These are phyloP conservation scores for Musa itinerans DNA, from an alignment of 176 grass and related monocot species.

Conservation along the genomic window DNA sequence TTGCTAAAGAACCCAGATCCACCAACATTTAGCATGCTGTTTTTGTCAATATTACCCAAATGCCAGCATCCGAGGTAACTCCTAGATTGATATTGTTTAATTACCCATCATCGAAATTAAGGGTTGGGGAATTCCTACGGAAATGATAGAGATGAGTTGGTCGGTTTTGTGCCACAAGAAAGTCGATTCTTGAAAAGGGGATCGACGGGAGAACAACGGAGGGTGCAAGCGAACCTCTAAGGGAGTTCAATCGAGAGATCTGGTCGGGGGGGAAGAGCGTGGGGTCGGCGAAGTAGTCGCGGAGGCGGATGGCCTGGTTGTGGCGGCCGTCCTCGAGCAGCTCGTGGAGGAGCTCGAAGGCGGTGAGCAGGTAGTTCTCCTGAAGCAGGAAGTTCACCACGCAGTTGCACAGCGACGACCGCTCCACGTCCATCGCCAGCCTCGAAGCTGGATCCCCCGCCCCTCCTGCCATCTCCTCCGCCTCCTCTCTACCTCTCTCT, in stretches of 20 bases:
- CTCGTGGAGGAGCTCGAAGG: constrained; percentile 91
- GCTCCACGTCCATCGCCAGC: constrained; percentile 40
- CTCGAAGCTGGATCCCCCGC: neutral
- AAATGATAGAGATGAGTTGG: no score
- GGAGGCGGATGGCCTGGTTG: constrained; percentile 80
- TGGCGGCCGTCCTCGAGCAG: constrained; percentile 81
- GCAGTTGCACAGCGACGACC: constrained; percentile 91
- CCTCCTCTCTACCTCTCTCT: neutral
- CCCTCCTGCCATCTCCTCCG: neutral
- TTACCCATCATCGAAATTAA: no score
- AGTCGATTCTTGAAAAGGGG: neutral
- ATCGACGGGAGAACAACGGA: neutral
- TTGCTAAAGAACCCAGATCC: neutral
- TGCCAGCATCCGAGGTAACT: no score
- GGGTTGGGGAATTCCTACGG: no score
- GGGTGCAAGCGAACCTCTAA: constrained; percentile 25
- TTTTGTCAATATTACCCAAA: neutral
- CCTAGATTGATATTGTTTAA: no score
- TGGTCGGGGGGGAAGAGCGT: constrained; percentile 69
- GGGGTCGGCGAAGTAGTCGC: constrained; percentile 65
- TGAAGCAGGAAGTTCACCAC: constrained; percentile 94
- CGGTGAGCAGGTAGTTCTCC: constrained; percentile 85
- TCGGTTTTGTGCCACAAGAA: no score
- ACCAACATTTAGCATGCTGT: neutral
- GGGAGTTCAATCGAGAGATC: constrained; percentile 35